Evolutionary conservation across 2,329 filamentous ascomycete genomes (phyloP).

Genomic region (Claviceps lovelessii): DNA sequence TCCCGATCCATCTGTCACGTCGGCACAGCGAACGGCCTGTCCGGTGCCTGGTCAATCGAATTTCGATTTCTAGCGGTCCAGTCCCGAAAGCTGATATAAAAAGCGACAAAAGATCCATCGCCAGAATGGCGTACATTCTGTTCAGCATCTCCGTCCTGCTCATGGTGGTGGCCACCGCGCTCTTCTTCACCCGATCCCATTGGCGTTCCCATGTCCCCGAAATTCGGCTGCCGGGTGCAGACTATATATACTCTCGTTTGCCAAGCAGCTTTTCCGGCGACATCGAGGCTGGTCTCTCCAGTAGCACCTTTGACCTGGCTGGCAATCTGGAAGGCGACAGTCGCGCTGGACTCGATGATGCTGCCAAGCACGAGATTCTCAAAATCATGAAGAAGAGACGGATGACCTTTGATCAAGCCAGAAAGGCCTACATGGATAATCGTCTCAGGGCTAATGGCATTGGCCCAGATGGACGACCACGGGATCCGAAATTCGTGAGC

Average conservation of each 20-base stretch:
- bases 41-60: background rate
- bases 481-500: slow-evolving; percentile 90
- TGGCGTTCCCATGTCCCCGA: slow-evolving; percentile 62
- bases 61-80: background rate
- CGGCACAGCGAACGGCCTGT: background rate
- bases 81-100: background rate
- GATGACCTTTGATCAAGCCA: slow-evolving; percentile 80
- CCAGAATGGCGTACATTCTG: slow-evolving; percentile 63
- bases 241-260: slow-evolving; percentile 63
- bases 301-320: slow-evolving; percentile 66
- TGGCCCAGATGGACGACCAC: slow-evolving; percentile 70
- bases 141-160: slow-evolving; percentile 61
- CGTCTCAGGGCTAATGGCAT: slow-evolving; percentile 80
- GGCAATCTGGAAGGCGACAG: slow-evolving; percentile 72
- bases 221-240: slow-evolving; percentile 35
- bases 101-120: background rate
- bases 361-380: slow-evolving; percentile 67
- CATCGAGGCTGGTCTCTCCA: slow-evolving; percentile 75
- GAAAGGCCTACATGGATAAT: slow-evolving; percentile 72
- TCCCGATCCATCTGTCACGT: slow-evolving; percentile 1
- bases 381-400: slow-evolving; percentile 78
- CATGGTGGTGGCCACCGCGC: slow-evolving; percentile 55
- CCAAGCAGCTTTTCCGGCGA: slow-evolving; percentile 68
- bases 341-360: slow-evolving; percentile 66
- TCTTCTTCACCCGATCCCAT: slow-evolving; percentile 65